Conservation (phyloP, 345 rosid species). For the Eucalyptus globulus region DNA sequence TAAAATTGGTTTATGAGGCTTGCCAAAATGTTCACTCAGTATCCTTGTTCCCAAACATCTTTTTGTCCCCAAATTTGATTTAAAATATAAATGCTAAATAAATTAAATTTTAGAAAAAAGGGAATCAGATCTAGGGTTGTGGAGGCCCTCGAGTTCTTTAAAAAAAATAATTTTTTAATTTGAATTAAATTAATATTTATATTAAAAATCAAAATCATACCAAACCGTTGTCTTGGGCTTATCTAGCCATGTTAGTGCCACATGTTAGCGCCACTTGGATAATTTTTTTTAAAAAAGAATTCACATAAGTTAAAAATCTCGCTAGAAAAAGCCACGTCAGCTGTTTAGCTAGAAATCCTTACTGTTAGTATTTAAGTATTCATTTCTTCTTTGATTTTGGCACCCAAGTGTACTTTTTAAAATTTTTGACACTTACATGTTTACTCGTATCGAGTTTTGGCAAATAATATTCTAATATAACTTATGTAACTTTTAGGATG, state of each 20-base stretch:
- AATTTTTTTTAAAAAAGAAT: too few relatives aligned
- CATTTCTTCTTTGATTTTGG: too few relatives aligned
- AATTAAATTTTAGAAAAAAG: too few relatives aligned
- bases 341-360: accelerated
- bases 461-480: neutral
- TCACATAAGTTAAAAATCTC: accelerated
- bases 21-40: accelerated
- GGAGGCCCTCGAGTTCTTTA: too few relatives aligned
- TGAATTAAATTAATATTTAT: too few relatives aligned
- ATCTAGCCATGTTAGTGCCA: accelerated
- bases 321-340: accelerated
- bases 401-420: accelerated
- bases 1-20: too few relatives aligned
- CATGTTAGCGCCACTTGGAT: too few relatives aligned
- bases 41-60: accelerated
- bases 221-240: accelerated
- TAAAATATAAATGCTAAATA: too few relatives aligned
- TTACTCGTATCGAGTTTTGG: accelerated
- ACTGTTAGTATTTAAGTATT: accelerated
- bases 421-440: accelerated
- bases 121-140: too few relatives aligned
- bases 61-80: too few relatives aligned
- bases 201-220: too few relatives aligned
- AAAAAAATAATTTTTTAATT: too few relatives aligned
- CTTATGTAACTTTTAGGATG: neutral